Conservation (phyloP, 345 rosid species). For the Euphorbia tirucalli region DNA sequence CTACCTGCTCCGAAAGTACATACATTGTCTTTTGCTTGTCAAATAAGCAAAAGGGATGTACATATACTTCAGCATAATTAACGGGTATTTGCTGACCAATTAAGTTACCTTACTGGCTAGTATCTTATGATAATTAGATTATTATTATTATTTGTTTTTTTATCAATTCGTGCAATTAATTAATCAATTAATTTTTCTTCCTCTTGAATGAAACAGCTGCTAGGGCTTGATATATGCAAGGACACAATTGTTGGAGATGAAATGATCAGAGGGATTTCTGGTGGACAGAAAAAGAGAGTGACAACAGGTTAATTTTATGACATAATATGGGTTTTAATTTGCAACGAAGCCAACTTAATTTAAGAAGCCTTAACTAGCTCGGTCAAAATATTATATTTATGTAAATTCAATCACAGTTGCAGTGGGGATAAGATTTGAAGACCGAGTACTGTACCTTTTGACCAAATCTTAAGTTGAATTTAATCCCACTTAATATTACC, state of each 20-base stretch:
- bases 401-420: background rate
- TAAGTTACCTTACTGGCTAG: no score
- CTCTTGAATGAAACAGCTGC: slow-evolving; percentile 41
- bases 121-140: background rate
- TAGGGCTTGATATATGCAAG: slow-evolving; percentile 85
- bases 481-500: background rate
- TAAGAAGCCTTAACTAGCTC: background rate
- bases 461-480: slow-evolving; percentile 5
- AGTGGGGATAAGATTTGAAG: background rate
- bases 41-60: background rate
- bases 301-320: slow-evolving; percentile 73
- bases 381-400: background rate
- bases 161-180: background rate
- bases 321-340: no score
- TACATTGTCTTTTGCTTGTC: background rate
- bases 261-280: slow-evolving; percentile 83
- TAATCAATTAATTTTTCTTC: background rate
- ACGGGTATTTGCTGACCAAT: no score
- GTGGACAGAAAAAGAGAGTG: slow-evolving; percentile 87
- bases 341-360: background rate
- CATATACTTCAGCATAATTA: no score
- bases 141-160: background rate
- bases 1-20: background rate
- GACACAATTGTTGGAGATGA: slow-evolving; percentile 82
- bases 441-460: background rate